Percentiles rank a stretch among this genome's conserved stretches.
Conservation (phyloP, 2,329 filamentous ascomycete species). For the Chaetomium olivaceum region DNA sequence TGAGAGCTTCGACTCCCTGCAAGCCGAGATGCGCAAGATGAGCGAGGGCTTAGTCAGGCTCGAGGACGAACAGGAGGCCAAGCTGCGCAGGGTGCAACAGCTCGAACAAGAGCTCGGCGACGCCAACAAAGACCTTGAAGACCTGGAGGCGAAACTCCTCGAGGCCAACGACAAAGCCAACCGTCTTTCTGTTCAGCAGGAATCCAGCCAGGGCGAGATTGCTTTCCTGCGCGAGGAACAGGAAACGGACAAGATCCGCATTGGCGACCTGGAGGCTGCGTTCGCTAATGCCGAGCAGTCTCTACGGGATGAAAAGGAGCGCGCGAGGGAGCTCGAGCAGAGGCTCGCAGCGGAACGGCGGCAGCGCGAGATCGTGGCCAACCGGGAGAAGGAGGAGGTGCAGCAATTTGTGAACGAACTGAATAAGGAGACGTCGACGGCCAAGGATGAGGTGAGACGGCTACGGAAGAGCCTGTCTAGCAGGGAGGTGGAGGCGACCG, state of each 20-base stretch:
- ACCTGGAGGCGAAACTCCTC: slow-evolving; percentile 77
- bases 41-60: slow-evolving; percentile 83
- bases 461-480: slow-evolving; percentile 80
- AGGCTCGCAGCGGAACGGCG: slow-evolving; percentile 77
- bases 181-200: slow-evolving; percentile 83
- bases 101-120: slow-evolving; percentile 82
- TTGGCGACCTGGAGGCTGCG: slow-evolving; percentile 85
- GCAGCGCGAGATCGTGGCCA: slow-evolving; percentile 83
- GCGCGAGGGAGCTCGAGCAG: slow-evolving; percentile 68
- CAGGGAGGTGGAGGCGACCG: slow-evolving; percentile 82
- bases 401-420: slow-evolving; percentile 92
- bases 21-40: slow-evolving; percentile 89
- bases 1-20: slow-evolving; percentile 88
- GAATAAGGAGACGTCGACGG: slow-evolving; percentile 75
- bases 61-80: slow-evolving; percentile 84
- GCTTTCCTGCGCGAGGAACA: slow-evolving; percentile 95
- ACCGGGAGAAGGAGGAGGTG: slow-evolving; percentile 89
- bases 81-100: slow-evolving; percentile 74
- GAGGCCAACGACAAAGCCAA: slow-evolving; percentile 88
- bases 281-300: slow-evolving; percentile 76
- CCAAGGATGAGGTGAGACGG: slow-evolving; percentile 82
- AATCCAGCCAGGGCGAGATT: slow-evolving; percentile 90
- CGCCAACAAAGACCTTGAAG: slow-evolving; percentile 82
- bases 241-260: slow-evolving; percentile 96
- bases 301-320: slow-evolving; percentile 83